Percentiles rank a stretch among this genome's conserved stretches.
These are phyloP conservation scores for Mycena crocata DNA, from an alignment of 768 basidiomycete species.

Conservation along the genomic window DNA sequence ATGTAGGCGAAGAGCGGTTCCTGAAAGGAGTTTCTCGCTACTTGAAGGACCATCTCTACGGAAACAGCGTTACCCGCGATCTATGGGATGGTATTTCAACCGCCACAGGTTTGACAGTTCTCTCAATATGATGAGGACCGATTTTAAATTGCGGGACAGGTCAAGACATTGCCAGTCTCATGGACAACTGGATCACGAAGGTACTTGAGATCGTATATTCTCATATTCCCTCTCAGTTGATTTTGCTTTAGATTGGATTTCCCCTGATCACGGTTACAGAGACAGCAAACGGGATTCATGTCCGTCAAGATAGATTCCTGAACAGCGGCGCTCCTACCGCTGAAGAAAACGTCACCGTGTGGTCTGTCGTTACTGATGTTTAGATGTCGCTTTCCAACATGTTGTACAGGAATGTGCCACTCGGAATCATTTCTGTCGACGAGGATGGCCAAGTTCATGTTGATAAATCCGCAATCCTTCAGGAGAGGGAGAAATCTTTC, in stretches of 20 bases:
- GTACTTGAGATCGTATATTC: slow-evolving; percentile 43
- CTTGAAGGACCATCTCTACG: slow-evolving; percentile 89
- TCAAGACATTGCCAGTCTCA: slow-evolving; percentile 79
- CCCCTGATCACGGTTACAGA: slow-evolving; percentile 93
- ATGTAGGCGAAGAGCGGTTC: slow-evolving; percentile 91
- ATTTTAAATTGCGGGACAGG: slow-evolving; percentile 45
- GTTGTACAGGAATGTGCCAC: slow-evolving; percentile 76
- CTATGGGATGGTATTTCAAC: slow-evolving; percentile 88
- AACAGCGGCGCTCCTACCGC: slow-evolving; percentile 82
- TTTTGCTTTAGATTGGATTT: slow-evolving; percentile 65
- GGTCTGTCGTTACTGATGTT: slow-evolving; percentile 55
- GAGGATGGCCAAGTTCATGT: slow-evolving; percentile 66
- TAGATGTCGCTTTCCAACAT: neutral
- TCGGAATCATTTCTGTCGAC: slow-evolving; percentile 74
- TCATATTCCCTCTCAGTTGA: neutral
- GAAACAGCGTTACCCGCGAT: slow-evolving; percentile 85
- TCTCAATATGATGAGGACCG: neutral
- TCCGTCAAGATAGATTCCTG: slow-evolving; percentile 93
- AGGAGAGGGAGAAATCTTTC: slow-evolving; percentile 73
- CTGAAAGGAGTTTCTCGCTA: slow-evolving; percentile 90
- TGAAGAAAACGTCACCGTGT: slow-evolving; percentile 89
- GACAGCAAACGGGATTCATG: slow-evolving; percentile 71
- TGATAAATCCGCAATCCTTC: slow-evolving; percentile 73
- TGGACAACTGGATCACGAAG: slow-evolving; percentile 93
- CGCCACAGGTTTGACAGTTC: slow-evolving; percentile 62